Percentiles rank a stretch among this genome's conserved stretches.
These are phyloP conservation scores for Macrophomina tecta DNA, from an alignment of 2,329 filamentous ascomycete species.

Conservation along the genomic window DNA sequence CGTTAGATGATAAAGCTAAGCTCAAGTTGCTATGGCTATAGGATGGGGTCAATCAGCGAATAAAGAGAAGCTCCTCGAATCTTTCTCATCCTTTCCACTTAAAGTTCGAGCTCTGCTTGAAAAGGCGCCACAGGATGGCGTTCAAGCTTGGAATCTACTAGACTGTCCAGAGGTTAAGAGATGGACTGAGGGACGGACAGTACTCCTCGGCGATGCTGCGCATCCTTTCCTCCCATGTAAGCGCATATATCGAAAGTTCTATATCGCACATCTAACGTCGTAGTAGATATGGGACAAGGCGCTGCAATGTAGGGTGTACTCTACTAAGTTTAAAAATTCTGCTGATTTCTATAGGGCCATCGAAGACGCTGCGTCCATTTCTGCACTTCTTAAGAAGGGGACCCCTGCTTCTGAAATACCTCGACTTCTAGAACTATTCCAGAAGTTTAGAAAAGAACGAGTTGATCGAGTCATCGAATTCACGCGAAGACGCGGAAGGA, in stretches of 20 bases:
- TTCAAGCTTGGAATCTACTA: slow-evolving; percentile 46
- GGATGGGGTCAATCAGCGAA: slow-evolving; percentile 40
- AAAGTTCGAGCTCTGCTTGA: slow-evolving; percentile 46
- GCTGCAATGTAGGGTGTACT: slow-evolving; percentile 51
- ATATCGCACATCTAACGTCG: not conserved
- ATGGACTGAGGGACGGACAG: slow-evolving; percentile 63
- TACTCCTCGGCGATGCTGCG: slow-evolving; percentile 69
- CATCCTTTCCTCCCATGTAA: slow-evolving; percentile 71
- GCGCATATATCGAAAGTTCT: slow-evolving; percentile 30
- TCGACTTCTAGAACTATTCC: slow-evolving; percentile 64
- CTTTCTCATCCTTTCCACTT: not conserved
- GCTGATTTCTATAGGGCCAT: slow-evolving; percentile 55
- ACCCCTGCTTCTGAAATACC: not conserved
- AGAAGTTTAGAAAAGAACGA: slow-evolving; percentile 63
- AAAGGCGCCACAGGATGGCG: slow-evolving; percentile 43
- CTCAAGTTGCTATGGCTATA: not conserved
- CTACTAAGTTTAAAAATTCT: no score
- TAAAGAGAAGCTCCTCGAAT: slow-evolving; percentile 36
- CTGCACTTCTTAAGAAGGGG: slow-evolving; percentile 50
- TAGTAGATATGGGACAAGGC: slow-evolving; percentile 63
- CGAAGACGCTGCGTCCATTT: slow-evolving; percentile 68
- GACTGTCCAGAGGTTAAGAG: slow-evolving; percentile 64
- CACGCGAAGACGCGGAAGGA: slow-evolving; percentile 59
- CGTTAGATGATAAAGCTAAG: not conserved
- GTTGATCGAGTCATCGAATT: slow-evolving; percentile 64